Evolutionary conservation across 1,284 basidiomycete species (phyloP).

Genomic region (Malassezia japonica): DNA sequence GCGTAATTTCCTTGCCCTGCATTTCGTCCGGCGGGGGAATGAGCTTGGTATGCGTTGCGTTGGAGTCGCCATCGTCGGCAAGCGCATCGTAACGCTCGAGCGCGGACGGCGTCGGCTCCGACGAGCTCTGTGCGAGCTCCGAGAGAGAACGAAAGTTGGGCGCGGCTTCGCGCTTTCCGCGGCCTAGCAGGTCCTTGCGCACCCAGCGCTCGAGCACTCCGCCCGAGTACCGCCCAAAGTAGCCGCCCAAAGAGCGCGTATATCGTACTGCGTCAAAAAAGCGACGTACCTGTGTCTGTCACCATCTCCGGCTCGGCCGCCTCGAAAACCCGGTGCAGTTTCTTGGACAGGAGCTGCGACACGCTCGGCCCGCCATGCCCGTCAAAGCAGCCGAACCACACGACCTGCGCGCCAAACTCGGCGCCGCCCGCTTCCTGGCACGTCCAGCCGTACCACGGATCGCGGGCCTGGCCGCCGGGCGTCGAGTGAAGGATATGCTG

Average conservation of each 20-base stretch:
- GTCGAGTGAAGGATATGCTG: slow-evolving; percentile 22
- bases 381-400: slow-evolving; percentile 46
- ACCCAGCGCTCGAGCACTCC: slow-evolving; percentile 40
- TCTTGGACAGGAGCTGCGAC: slow-evolving; percentile 29
- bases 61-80: neutral
- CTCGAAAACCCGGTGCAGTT: slow-evolving; percentile 40
- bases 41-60: slow-evolving; percentile 17
- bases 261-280: slow-evolving; percentile 23
- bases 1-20: slow-evolving; percentile 25
- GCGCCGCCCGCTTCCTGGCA: slow-evolving; percentile 29
- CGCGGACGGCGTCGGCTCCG: neutral
- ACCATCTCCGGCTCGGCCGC: slow-evolving; percentile 30
- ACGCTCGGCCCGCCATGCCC: slow-evolving; percentile 40
- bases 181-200: slow-evolving; percentile 22
- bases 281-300: slow-evolving; percentile 24
- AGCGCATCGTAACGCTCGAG: slow-evolving; percentile 7
- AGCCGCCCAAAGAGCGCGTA: slow-evolving; percentile 40
- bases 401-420: slow-evolving; percentile 40
- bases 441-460: slow-evolving; percentile 24
- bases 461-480: slow-evolving; percentile 14
- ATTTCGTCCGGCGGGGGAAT: slow-evolving; percentile 28
- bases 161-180: neutral
- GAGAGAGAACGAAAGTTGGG: neutral
- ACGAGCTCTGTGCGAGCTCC: neutral
- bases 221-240: slow-evolving; percentile 40